Percentiles rank a stretch among this genome's conserved stretches.
Conservation (phyloP, 805 yeast species). For the Wickerhamomyces rabaulensis region DNA sequence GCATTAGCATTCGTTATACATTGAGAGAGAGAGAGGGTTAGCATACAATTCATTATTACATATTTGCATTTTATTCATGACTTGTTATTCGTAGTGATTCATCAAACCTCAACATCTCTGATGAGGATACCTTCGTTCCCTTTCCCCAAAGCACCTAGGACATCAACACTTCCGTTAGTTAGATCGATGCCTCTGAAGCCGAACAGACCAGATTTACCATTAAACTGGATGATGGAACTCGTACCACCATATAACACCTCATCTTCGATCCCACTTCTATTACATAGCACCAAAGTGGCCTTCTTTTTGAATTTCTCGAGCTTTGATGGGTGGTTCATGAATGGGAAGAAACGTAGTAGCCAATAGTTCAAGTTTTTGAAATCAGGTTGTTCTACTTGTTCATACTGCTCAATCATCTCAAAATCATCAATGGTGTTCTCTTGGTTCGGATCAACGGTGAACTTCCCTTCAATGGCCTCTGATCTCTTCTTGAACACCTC, state of each 20-base stretch:
- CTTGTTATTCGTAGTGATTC: neutral
- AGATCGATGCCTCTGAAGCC: conserved; percentile 31
- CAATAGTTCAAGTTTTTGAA: conserved; percentile 60
- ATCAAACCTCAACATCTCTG: conserved; percentile 44
- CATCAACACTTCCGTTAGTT: conserved; percentile 44
- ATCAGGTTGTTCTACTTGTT: conserved; percentile 36
- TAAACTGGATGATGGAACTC: conserved; percentile 49
- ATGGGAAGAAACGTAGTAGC: conserved; percentile 66
- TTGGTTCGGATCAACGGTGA: conserved; percentile 8
- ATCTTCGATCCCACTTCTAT: conserved; percentile 76
- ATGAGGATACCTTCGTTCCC: conserved; percentile 61
- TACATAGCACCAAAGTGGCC: conserved; percentile 49
- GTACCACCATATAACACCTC: conserved; percentile 66
- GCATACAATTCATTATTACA: neutral
- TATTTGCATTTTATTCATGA: neutral
- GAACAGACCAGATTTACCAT: conserved; percentile 27
- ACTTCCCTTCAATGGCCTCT: conserved; percentile 16
- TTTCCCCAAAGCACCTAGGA: conserved; percentile 53
- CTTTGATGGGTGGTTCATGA: conserved; percentile 33
- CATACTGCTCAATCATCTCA: conserved; percentile 19
- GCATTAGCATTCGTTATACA: neutral
- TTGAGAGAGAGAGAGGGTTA: neutral
- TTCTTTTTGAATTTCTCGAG: conserved; percentile 11
- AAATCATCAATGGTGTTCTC: conserved; percentile 4
- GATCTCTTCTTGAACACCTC: conserved; percentile 5